Base-by-base conservation (phyloP, 2,329 filamentous ascomycete species). In the Neofusicoccum sp. region DNA sequence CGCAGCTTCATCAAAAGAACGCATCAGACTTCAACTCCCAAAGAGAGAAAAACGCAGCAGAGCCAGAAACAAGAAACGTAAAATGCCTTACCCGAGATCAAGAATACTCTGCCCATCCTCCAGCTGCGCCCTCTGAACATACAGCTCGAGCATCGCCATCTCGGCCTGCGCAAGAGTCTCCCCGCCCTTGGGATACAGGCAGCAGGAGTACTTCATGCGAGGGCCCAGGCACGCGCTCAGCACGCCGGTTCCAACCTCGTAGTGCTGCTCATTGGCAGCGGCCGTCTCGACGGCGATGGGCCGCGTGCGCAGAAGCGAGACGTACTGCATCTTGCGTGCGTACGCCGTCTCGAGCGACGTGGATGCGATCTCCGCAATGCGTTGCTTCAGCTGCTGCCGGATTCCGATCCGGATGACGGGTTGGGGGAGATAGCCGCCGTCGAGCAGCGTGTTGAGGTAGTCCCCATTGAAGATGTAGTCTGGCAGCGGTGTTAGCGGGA, bases 121-220 rank as follows among this genome's bases (percentile, higher is more conserved):
- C 62, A 89, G 65, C 58, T 80, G 80, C 0, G 85, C 86, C 68
- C 84, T 84, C 65, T 84, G 78, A 1, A 88, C 78, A 71, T 89
- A 90, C 28, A 76, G 75, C 66, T 79, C 78, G 69, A 90, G 72
- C 88, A 90, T 90, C 3, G 81, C 83, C 47, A 84, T 79, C 73
- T 90, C 88, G 2, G 86, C 87, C 71, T 89, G 79, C 1, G 78
- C 86, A 57, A 89, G 73, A n/a, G 81, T 87, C 75, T 87, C 84
- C 62, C 76, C 75, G 14, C 85, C 86, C 63, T 81, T 83, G 3
- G 83, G 82, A 71, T 90, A 90, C 68, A 88, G 75, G 70, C 84
- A 88, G 64, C 78, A 81, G n/a, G 83, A 86, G 71, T 89, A 90
- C 79, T 90, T 90, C 86, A 90, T 89, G 59, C 86, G 77, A 3